Evolutionary conservation across 208 protist genomes (phyloP).

Genomic region (Acanthamoeba lenticulata): DNA sequence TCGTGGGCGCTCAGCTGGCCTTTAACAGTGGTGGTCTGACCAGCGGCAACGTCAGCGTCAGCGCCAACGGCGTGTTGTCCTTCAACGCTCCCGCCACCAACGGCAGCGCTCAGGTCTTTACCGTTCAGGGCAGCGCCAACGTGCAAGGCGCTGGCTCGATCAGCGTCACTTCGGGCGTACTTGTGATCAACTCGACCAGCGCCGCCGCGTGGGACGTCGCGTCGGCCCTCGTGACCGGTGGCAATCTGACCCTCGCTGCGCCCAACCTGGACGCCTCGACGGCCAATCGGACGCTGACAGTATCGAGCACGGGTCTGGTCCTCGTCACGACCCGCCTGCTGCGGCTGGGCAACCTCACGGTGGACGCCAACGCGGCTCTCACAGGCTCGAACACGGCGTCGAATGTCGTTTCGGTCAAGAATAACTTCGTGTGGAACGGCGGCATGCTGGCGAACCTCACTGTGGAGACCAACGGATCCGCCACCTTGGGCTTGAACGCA

Average conservation of each 20-base stretch:
- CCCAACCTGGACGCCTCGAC: neutral
- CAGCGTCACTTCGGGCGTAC: neutral
- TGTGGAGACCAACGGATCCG: neutral
- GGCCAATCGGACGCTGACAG: neutral
- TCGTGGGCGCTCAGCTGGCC: neutral
- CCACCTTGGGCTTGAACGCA: neutral
- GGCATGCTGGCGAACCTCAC: neutral
- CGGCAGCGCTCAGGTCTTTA: neutral
- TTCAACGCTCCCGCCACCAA: neutral
- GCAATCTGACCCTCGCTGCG: neutral
- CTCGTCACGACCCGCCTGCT: constrained; percentile 34
- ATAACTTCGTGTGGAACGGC: constrained; percentile 25
- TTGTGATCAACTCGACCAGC: constrained; percentile 33
- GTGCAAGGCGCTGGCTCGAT: neutral
- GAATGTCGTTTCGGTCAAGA: constrained; percentile 7
- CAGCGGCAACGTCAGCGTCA: constrained; percentile 27
- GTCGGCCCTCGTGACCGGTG: neutral
- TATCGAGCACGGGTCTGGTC: neutral
- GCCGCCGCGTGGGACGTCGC: constrained; percentile 26
- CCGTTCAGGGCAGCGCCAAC: neutral
- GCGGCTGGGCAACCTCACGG: neutral
- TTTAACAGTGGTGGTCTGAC: neutral
- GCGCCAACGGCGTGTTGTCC: neutral
- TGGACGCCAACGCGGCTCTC: neutral
- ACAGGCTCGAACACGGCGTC: neutral